Base-by-base conservation (phyloP, 306 rosid species). In the Glycine latifolia region DNA sequence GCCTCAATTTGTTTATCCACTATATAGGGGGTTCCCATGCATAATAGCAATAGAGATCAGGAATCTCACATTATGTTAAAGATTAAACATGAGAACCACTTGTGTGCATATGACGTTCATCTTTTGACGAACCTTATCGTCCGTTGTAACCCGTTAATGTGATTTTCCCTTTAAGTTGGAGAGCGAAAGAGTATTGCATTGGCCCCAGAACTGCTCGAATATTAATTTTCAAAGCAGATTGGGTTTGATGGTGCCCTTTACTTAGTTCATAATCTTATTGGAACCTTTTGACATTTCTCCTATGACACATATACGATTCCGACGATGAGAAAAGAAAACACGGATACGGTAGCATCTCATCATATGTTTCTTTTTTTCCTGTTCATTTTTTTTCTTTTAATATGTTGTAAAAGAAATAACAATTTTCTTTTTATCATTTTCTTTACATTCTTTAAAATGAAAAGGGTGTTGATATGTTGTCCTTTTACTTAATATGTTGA, bases 281-380 rank as follows among this genome's bases (percentile, higher is more conserved):
- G 85, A 76, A 82, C 81, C 81, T 75, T 76, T 48, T 56, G 46
- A 75, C 71, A 55, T 73, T 75, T 69, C 60, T 46, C 61, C 2
- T 14, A 4, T 58, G 20, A 16, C 63, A 31, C 14, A 14, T 26
- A 46, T 8, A 13, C 6, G 44, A 46, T 60, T 75, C 79, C 47
- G 20, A 26, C 6, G 20, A 17, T 75, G 41, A 59, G 46, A 9
- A 73, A 73, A 3, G 50, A 33, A 63, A 11, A 35, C 17, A 35
- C 0, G 47, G 37, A 31, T 63, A 2, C 7, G 69, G 3, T 35
- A 63, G 10, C 44, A 62, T 26, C 31, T 26, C 31, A 26, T 26
- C 31, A 26, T 26, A 0, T 26, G 31, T 26, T 26, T 26, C 31
- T 26, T 26, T 26, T 26, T 26, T 26, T 26, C 31, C 31, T 26